Base-by-base conservation (phyloP, 202 grass and related monocot species). In the Bolboschoenoplectus hybrid region DNA sequence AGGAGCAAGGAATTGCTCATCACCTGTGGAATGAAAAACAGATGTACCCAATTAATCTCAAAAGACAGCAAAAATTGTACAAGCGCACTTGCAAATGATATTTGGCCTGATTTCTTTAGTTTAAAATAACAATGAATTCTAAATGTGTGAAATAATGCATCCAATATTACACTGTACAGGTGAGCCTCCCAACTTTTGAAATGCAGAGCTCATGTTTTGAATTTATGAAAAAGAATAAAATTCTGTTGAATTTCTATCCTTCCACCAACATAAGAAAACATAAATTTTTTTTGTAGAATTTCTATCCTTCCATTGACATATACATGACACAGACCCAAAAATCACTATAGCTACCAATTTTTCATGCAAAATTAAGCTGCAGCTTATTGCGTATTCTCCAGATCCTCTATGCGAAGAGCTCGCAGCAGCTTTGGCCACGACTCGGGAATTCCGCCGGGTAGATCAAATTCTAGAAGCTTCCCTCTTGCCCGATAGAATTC, bases 341-440 rank as follows among this genome's bases (percentile, higher is more conserved):
- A 57, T 40, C 64, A 44, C 61, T 72, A 68, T 80, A 66, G 5
- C 40, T 10, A n/a, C 20, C 65, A 67, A 70, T 12, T 57, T 56
- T 69, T 55, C 13, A 38, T 79, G 45, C 20, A 26, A 57, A 68
- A 83, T 90, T 70, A 99, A 65, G 92, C 90, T 80, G 92, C 87
- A 32, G 88, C 92, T n/a, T 90, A 90, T 91, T 81, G 87, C 69
- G 94, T 86, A 36, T 94, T 89, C 7, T 90, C 69, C 5, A 89
- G 92, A 79, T 89, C 88, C 63, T 99, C 90, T 75, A 99, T 58
- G 86, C 94, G 87, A 74, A 99, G 88, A 9, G 93, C 93, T 82
- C 73, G 86, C 60, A 99, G 88, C 72, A 99, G 86, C 88, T 99
- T 99, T 2, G 93, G 93, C 97, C 97, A 99, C 2, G 97, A 96